Conservation (phyloP, 371 early-diverging fungal genomes). For the Gilbertella persicaria region DNA sequence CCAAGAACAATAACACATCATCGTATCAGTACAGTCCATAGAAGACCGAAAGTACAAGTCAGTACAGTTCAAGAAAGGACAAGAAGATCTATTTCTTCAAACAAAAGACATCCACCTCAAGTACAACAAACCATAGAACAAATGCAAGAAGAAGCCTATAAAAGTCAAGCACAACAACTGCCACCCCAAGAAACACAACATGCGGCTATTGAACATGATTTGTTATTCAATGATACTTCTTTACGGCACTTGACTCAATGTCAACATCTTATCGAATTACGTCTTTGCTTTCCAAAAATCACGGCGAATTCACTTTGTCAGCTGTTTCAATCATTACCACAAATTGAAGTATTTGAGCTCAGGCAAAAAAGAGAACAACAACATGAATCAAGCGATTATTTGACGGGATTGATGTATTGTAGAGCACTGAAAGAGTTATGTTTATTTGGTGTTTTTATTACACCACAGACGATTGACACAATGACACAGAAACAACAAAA, state of each 20-base stretch:
- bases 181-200: not conserved
- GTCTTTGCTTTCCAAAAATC: not conserved
- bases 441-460: not conserved
- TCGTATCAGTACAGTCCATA: no score
- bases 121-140: not conserved
- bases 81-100: no score
- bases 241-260: not conserved
- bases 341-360: not conserved
- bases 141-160: not conserved
- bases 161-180: no score
- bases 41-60: no score
- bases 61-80: no score
- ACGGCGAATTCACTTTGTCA: not conserved
- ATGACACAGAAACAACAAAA: not conserved
- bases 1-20: slow-evolving; percentile 1
- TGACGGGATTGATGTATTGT: not conserved
- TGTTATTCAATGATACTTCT: not conserved
- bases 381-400: not conserved
- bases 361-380: not conserved
- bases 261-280: not conserved
- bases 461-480: not conserved
- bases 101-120: not conserved
- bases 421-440: not conserved
- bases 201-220: not conserved
- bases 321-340: not conserved